Evolutionary conservation across 2,329 filamentous ascomycete genomes (phyloP).

Genomic region (Xylaria sp.): DNA sequence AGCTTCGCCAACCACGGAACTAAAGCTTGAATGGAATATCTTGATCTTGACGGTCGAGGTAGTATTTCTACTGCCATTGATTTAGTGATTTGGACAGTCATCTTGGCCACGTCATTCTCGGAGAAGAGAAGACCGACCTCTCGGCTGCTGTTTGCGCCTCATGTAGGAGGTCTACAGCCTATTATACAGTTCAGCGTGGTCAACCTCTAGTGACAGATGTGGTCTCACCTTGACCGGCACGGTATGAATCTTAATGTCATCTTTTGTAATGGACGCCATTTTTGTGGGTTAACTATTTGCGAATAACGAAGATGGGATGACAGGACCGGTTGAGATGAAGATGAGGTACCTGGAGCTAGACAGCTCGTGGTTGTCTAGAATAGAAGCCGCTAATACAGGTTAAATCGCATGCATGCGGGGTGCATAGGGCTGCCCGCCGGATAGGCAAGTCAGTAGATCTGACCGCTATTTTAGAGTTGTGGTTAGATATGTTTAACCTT

Average conservation of each 20-base stretch:
- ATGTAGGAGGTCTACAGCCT: constrained; percentile 28
- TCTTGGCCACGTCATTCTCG: background rate
- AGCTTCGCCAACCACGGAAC: constrained; percentile 49
- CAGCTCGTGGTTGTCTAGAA: background rate
- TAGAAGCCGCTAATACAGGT: background rate
- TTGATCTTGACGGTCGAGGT: constrained; percentile 47
- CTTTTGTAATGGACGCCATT: constrained; percentile 36
- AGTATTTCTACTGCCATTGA: constrained; percentile 13
- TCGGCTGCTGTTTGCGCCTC: constrained; percentile 17
- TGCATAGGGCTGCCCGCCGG: background rate
- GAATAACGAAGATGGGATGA: background rate
- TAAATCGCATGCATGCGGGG: constrained; percentile 21
- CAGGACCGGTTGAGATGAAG: background rate
- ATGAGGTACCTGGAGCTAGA: constrained; percentile 5
- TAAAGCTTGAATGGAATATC: constrained; percentile 54
- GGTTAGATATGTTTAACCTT: too few relatives aligned
- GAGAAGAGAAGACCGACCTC: constrained; percentile 29
- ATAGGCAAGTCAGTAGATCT: background rate
- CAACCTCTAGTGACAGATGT: background rate
- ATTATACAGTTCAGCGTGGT: constrained; percentile 17
- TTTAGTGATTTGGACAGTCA: constrained; percentile 4
- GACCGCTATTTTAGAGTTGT: background rate
- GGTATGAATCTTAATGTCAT: constrained; percentile 20
- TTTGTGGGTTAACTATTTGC: background rate
- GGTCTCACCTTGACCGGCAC: constrained; percentile 30